Base-by-base conservation (phyloP, 2,329 filamentous ascomycete genomes). In the Neoascochyta sp. region DNA sequence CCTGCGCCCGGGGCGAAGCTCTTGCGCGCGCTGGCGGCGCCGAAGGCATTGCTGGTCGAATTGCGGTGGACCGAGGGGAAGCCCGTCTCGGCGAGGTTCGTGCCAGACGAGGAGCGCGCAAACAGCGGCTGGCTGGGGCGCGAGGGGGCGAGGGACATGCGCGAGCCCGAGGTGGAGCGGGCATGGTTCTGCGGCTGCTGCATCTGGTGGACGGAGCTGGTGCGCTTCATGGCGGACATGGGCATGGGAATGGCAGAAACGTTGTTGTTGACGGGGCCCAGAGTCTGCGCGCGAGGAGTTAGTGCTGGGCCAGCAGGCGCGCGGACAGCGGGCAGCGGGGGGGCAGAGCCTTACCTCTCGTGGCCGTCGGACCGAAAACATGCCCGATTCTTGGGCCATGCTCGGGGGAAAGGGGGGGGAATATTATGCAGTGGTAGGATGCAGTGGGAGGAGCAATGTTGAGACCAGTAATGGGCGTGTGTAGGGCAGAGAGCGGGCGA, bases 151-250 rank as follows among this genome's bases (percentile, higher is more conserved):
- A 95, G 86, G 50, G 89, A 90, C 62, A 93, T 83, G 53, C 85
- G 80, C 59, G 81, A 83, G 56, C 82, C 83, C 41, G 89, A 95
- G 51, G 86, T 78, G 16, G 86, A 87, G 50, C 90, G 86, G 47
- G 71, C 79, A 70, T 94, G 86, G 58, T 82, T 80, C 32, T 75
- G 73, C 71, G 70, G 54, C 20, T 53, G 47, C 27, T 77, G 74
- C 52, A 79, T 72, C 56, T 79, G 78, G 42, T 79, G 80, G 49
- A 80, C 80, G 9, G 87, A 89, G 56, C 81, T 92, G 16, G 86
- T 84, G 62, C 92, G 86, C 71, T 98, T 98, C 75, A 98, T 83
- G 22, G 88, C 86, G 22, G 90, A 96, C 16, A 85, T 76, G 7
- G 92, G 90, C 67, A 94, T 87, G 12, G 92, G 92, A 42, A 98